Percentiles rank a stretch among this genome's conserved stretches.
Conservation (phyloP, 1,139 yeast genomes). For the Geotrichum europaeum region DNA sequence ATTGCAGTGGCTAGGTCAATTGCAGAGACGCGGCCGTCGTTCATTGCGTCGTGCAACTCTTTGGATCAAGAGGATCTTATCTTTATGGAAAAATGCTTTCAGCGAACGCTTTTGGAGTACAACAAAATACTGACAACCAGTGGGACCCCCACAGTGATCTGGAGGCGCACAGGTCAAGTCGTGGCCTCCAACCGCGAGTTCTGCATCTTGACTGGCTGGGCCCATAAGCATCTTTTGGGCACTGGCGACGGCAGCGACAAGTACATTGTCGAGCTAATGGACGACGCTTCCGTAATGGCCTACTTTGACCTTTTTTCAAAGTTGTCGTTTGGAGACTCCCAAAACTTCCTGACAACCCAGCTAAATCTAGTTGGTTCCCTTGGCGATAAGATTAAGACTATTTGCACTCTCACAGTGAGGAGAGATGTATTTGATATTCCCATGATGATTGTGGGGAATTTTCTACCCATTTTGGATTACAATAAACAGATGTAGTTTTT, state of each 20-base stretch:
- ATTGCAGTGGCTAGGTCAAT: slow-evolving; percentile 81
- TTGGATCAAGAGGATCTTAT: slow-evolving; percentile 82
- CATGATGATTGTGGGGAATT: background rate
- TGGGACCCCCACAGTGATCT: slow-evolving; percentile 92
- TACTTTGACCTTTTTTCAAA: slow-evolving; percentile 77
- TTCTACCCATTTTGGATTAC: background rate
- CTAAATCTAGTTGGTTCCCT: slow-evolving; percentile 65
- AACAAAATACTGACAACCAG: slow-evolving; percentile 72
- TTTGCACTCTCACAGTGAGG: slow-evolving; percentile 77
- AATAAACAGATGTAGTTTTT: background rate
- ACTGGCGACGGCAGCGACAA: slow-evolving; percentile 33
- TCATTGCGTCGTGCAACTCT: slow-evolving; percentile 84
- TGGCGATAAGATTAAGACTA: slow-evolving; percentile 47
- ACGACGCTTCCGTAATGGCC: slow-evolving; percentile 80
- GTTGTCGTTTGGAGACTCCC: slow-evolving; percentile 85
- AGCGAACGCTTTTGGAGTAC: slow-evolving; percentile 77
- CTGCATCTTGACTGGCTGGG: slow-evolving; percentile 63
- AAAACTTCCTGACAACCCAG: slow-evolving; percentile 78
- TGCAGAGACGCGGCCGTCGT: slow-evolving; percentile 85
- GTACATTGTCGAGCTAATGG: slow-evolving; percentile 82
- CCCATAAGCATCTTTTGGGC: slow-evolving; percentile 37
- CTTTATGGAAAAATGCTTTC: slow-evolving; percentile 92
- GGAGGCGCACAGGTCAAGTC: slow-evolving; percentile 92
- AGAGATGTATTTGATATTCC: background rate
- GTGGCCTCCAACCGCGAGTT: slow-evolving; percentile 90